phyloP scores from a whole-genome alignment of 116 monocot genomes.

The Iris pallida region DNA sequence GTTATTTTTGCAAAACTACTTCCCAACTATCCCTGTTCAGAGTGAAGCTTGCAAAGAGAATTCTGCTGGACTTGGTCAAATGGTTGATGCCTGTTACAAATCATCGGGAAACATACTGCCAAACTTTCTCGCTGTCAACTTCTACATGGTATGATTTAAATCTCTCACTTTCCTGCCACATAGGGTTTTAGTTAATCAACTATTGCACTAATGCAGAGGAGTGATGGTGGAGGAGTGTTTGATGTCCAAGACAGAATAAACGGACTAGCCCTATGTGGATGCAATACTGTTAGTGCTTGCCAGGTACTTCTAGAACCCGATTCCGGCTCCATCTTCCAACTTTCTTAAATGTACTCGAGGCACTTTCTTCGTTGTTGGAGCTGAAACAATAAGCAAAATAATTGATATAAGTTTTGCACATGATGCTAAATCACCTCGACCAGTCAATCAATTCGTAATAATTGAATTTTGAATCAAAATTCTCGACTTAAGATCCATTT shows the following conservation, averaged over 20 bases:
- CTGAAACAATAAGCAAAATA: background rate
- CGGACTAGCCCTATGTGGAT: conserved; percentile 73
- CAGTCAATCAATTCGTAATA: background rate
- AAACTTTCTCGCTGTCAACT: conserved; percentile 85
- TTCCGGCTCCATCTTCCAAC: background rate
- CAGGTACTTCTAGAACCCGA: conserved; percentile 38
- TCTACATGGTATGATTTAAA: conserved; percentile 70
- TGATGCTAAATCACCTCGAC: background rate
- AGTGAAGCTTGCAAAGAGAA: conserved; percentile 90
- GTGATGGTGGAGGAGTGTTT: conserved; percentile 84
- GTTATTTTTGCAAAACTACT: conserved; percentile 80
- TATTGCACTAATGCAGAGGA: conserved; percentile 53
- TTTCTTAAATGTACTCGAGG: background rate
- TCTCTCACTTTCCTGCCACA: background rate
- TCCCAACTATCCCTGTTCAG: conserved; percentile 70
- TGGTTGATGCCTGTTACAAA: conserved; percentile 74
- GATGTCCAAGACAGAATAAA: conserved; percentile 81
- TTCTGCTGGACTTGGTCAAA: conserved; percentile 61
- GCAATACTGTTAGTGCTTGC: conserved; percentile 56
- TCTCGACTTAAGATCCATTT: too few relatives aligned
- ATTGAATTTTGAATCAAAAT: background rate
- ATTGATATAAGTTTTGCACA: background rate
- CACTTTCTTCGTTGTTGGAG: background rate
- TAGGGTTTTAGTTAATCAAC: background rate
- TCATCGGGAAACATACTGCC: conserved; percentile 80